These are phyloP conservation scores for Phytophthora constricta DNA, from an alignment of 352 stramenopile genomes.

Conservation along the genomic window DNA sequence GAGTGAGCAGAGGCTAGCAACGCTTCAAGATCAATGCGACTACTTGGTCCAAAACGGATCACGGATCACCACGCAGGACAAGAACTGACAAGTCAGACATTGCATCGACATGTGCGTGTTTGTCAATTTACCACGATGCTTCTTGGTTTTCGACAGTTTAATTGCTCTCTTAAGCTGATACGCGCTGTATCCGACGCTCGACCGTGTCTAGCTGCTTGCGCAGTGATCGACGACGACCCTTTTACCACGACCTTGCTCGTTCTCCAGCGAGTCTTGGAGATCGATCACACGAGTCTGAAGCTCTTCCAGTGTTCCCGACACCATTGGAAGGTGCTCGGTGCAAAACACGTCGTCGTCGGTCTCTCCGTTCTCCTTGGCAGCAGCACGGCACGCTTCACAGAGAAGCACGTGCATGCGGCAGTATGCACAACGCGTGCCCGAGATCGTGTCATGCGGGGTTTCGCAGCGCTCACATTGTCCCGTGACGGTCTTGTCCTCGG, in stretches of 20 bases:
- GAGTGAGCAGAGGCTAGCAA: no score
- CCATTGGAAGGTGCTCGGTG: conserved; percentile 56
- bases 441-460: conserved; percentile 66
- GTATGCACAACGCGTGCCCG: conserved; percentile 70
- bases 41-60: conserved; percentile 23
- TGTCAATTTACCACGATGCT: conserved; percentile 22
- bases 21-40: conserved; percentile 21
- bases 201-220: conserved; percentile 84
- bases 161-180: background rate
- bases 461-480: conserved; percentile 71
- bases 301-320: conserved; percentile 48
- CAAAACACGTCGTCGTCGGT: conserved; percentile 61
- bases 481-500: conserved; percentile 57
- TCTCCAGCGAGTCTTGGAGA: conserved; percentile 43
- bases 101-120: conserved; percentile 24
- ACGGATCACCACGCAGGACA: no score
- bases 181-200: conserved; percentile 61
- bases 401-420: conserved; percentile 85
- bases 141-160: background rate
- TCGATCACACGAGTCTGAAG: conserved; percentile 36
- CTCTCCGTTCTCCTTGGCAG: conserved; percentile 21
- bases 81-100: no score
- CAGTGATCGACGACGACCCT: conserved; percentile 75
- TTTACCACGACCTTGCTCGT: conserved; percentile 53
- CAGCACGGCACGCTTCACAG: conserved; percentile 53